phyloP scores from a whole-genome alignment of 805 yeast genomes.

The Candida corydali region DNA sequence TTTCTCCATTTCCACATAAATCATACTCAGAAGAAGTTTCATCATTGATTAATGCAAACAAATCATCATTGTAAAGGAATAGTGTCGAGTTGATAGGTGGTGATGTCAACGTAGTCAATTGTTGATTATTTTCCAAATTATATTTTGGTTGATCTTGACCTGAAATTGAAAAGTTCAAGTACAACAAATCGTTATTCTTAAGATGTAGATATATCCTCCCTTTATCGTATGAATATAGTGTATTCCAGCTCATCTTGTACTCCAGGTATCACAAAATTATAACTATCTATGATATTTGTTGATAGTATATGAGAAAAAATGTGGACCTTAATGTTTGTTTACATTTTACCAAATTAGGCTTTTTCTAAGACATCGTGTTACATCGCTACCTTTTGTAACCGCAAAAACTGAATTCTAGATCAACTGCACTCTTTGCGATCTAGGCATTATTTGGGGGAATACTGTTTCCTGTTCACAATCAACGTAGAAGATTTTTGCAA shows the following conservation, averaged over 20 bases:
- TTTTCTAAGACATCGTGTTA: no score
- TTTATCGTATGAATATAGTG: slow-evolving; percentile 30
- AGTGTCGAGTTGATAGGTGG: slow-evolving; percentile 33
- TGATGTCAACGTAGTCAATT: slow-evolving; percentile 16
- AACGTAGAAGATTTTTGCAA: no score
- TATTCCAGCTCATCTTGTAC: slow-evolving; percentile 27
- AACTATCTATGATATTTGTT: no score
- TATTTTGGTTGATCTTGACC: slow-evolving; percentile 15
- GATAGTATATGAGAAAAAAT: no score
- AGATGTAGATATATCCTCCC: slow-evolving; percentile 34
- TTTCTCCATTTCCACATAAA: slow-evolving; percentile 24
- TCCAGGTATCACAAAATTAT: no score
- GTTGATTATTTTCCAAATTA: slow-evolving; percentile 18
- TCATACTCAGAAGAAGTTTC: slow-evolving; percentile 7
- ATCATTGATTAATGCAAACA: slow-evolving; percentile 25
- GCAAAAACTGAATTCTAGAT: no score
- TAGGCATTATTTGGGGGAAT: no score
- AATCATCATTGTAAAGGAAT: slow-evolving; percentile 21
- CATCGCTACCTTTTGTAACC: no score
- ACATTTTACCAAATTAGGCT: slow-evolving; percentile 2
- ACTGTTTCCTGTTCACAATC: no score
- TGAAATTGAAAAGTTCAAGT: slow-evolving; percentile 30
- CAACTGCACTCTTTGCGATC: no score
- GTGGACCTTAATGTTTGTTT: slow-evolving; percentile 1
- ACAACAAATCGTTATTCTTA: slow-evolving; percentile 31